phyloP scores from a whole-genome alignment of 352 stramenopile genomes.

The Phytophthora uliginosa region DNA sequence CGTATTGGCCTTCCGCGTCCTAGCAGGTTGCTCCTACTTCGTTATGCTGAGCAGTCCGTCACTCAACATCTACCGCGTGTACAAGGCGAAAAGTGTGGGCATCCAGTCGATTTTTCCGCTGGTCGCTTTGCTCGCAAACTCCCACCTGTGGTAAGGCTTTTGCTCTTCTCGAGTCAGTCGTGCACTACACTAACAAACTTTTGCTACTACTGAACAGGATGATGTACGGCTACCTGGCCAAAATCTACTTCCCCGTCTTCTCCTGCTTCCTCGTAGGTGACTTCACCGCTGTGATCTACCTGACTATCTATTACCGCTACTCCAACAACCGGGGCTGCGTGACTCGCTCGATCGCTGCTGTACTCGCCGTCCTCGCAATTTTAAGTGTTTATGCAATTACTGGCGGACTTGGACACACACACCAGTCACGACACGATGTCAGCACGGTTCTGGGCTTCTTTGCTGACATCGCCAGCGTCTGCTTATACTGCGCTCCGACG shows the following conservation, averaged over 20 bases:
- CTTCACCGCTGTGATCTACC: slow-evolving; percentile 27
- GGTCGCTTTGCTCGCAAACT: slow-evolving; percentile 54
- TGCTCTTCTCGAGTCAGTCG: neutral
- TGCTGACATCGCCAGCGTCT: slow-evolving; percentile 38
- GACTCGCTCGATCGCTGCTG: slow-evolving; percentile 4
- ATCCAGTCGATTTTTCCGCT: slow-evolving; percentile 60
- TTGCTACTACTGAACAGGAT: slow-evolving; percentile 18
- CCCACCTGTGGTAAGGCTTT: slow-evolving; percentile 39
- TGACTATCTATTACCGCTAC: slow-evolving; percentile 35
- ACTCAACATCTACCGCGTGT: slow-evolving; percentile 48
- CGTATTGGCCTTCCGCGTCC: slow-evolving; percentile 31
- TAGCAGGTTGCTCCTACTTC: slow-evolving; percentile 35
- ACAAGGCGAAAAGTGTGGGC: slow-evolving; percentile 46
- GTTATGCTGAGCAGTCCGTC: slow-evolving; percentile 51
- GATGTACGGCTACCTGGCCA: slow-evolving; percentile 39
- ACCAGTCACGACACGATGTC: slow-evolving; percentile 30
- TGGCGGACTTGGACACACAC: slow-evolving; percentile 33
- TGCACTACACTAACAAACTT: neutral
- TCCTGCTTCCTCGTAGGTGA: slow-evolving; percentile 36
- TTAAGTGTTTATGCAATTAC: slow-evolving; percentile 46
- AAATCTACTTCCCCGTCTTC: slow-evolving; percentile 44
- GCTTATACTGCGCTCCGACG: slow-evolving; percentile 55
- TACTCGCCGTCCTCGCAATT: slow-evolving; percentile 27
- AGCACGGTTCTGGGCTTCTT: slow-evolving; percentile 38
- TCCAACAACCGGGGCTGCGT: slow-evolving; percentile 32